Percentiles rank a stretch among this genome's conserved stretches.
These are phyloP conservation scores for Stylosanthes scabra DNA, from an alignment of 331 rosid species.

Conservation along the genomic window DNA sequence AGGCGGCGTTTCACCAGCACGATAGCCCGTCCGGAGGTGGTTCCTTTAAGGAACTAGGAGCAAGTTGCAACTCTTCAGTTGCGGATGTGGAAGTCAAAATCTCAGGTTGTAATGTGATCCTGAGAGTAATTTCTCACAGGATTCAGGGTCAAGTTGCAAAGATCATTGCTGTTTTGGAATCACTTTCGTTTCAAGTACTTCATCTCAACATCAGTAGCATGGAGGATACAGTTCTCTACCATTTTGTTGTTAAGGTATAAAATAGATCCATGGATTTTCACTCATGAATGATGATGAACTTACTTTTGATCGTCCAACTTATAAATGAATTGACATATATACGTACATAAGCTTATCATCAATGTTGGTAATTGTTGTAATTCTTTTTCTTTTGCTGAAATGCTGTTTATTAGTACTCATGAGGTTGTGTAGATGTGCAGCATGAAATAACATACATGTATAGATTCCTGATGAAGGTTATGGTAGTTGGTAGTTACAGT, in stretches of 20 bases:
- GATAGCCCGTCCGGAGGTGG: constrained; percentile 38
- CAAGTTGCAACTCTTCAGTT: constrained; percentile 81
- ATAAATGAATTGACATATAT: too few relatives aligned
- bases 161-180: constrained; percentile 77
- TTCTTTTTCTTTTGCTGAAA: too few relatives aligned
- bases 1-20: constrained; percentile 42
- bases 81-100: constrained; percentile 96
- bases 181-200: constrained; percentile 83
- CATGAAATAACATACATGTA: background rate
- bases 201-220: constrained; percentile 90
- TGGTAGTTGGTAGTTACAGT: background rate
- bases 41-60: constrained; percentile 64
- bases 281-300: too few relatives aligned
- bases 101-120: constrained; percentile 76
- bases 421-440: background rate
- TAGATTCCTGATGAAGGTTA: background rate
- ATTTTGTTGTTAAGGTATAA: constrained; percentile 81
- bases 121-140: constrained; percentile 70
- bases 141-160: constrained; percentile 69
- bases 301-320: too few relatives aligned
- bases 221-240: constrained; percentile 85
- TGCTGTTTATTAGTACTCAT: too few relatives aligned
- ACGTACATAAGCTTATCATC: too few relatives aligned
- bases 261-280: too few relatives aligned
- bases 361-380: too few relatives aligned